These are phyloP conservation scores for Euphorbia schlechtendalii DNA, from an alignment of 441 rosid species.

Conservation along the genomic window DNA sequence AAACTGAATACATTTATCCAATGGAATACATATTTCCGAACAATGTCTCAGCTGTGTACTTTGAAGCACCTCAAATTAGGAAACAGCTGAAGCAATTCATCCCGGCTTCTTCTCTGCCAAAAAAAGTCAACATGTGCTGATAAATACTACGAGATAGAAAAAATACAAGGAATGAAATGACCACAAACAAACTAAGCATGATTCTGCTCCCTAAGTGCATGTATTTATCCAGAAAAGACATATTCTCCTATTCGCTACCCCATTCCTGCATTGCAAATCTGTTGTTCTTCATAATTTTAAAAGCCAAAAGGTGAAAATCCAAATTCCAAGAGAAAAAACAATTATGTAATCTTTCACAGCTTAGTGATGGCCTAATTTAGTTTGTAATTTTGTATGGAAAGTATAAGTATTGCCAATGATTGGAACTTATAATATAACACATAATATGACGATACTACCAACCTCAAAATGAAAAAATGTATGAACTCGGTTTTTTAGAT, in stretches of 20 bases:
- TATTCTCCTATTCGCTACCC: no score
- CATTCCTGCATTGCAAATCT: no score
- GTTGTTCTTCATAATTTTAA: no score
- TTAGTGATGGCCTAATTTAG: background rate
- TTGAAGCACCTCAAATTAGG: conserved; percentile 72
- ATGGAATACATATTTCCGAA: conserved; percentile 16
- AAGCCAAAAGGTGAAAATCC: no score
- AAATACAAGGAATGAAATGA: no score
- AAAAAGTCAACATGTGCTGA: background rate
- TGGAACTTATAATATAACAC: background rate
- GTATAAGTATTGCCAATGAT: background rate
- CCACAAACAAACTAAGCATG: background rate
- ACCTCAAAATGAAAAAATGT: no score
- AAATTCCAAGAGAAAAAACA: background rate
- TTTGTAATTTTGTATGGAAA: no score
- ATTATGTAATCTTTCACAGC: background rate
- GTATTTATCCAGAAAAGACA: no score
- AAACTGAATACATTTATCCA: background rate
- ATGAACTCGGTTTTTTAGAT: no score
- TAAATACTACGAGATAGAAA: no score
- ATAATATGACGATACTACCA: background rate
- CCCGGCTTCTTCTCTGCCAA: conserved; percentile 57
- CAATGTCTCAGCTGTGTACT: conserved; percentile 65
- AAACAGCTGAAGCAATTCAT: conserved; percentile 63
- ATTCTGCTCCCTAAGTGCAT: background rate